phyloP scores from a whole-genome alignment of 1,139 yeast genomes.

The Blastobotrys raffinosifermentans region DNA sequence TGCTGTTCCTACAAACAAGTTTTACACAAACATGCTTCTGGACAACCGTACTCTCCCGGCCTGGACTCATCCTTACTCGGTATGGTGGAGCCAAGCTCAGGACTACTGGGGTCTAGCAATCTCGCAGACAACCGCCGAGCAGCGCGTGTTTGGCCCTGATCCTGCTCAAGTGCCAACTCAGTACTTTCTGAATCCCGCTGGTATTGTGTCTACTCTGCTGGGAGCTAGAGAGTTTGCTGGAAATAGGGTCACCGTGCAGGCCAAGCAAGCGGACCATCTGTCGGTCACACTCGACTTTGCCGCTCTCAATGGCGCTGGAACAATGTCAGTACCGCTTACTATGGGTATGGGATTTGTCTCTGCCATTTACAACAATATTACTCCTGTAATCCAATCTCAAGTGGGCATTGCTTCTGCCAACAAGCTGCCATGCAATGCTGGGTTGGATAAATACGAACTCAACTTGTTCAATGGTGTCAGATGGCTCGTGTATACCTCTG shows the following conservation, averaged over 20 bases:
- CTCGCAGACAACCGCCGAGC: slow-evolving; percentile 53
- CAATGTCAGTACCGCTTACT: slow-evolving; percentile 41
- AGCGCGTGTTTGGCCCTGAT: slow-evolving; percentile 63
- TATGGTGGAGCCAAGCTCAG: slow-evolving; percentile 51
- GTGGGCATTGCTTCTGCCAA: slow-evolving; percentile 51
- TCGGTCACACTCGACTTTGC: slow-evolving; percentile 51
- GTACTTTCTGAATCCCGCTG: slow-evolving; percentile 36
- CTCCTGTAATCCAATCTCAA: slow-evolving; percentile 48
- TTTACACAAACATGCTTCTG: slow-evolving; percentile 70
- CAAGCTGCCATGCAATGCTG: slow-evolving; percentile 14
- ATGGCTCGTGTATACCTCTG: slow-evolving; percentile 56
- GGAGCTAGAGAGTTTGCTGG: slow-evolving; percentile 29
- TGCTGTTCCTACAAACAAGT: slow-evolving; percentile 65
- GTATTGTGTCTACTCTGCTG: slow-evolving; percentile 33
- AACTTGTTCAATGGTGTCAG: slow-evolving; percentile 41
- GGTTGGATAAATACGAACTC: slow-evolving; percentile 38
- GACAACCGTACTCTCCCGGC: slow-evolving; percentile 57
- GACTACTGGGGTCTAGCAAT: slow-evolving; percentile 55
- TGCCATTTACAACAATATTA: slow-evolving; percentile 58
- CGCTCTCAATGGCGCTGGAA: slow-evolving; percentile 51
- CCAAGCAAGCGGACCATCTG: slow-evolving; percentile 35
- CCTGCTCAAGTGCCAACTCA: slow-evolving; percentile 28
- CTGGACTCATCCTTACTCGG: slow-evolving; percentile 79
- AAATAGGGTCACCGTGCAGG: slow-evolving; percentile 21
- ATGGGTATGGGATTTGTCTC: slow-evolving; percentile 77